Base-by-base conservation (phyloP, 495 filamentous ascomycete species). In the Penicillium silybi region DNA sequence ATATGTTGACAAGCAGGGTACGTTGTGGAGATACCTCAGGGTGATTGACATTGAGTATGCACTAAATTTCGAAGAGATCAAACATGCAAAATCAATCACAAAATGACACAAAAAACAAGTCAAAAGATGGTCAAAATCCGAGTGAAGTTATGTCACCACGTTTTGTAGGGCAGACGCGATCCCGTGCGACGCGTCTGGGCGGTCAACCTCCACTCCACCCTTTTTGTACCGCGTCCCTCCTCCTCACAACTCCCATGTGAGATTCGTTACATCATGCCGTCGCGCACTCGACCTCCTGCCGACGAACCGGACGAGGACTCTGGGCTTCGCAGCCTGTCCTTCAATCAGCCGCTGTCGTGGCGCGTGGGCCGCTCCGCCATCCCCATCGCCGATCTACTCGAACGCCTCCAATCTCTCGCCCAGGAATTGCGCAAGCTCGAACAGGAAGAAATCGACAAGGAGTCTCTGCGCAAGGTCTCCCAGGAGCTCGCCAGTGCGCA, bases 261-360 rank as follows among this genome's bases (percentile, higher is more conserved):
- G 62, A 54, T 18, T 34, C 22, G 37, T 57, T 59, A 57, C 59
- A 74, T 66, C 49, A 77, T 77, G 74, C 74, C 72, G 64, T 66
- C 72, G 71, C 74, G 74, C 72, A 72, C 74, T 68, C 71, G 74
- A 64, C 62, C 57, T 65, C 65, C 67, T 65, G 64, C 67, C 56
- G 61, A 66, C 54, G 61, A n/a, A n/a, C n/a, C 67, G 26, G 71
- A 73, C 61, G 69, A 71, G 25, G 58, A 61, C 15, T 44, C 68
- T 44, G 72, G 64, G 35, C 72, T 75, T 64, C 68, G 58, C 50
- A 65, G 58, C 39, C 61, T 76, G 44, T 59, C 74, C 52, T 97
- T 97, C 80, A 84, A 92, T 59, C 87, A 97, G 61, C 79, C 89
- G 16, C 71, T 99, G 35, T 86, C 90, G 70, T 97, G 95, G 90